These are phyloP conservation scores for Cornus kousa DNA, from an alignment of 148 eudicot genomes.

Conservation along the genomic window DNA sequence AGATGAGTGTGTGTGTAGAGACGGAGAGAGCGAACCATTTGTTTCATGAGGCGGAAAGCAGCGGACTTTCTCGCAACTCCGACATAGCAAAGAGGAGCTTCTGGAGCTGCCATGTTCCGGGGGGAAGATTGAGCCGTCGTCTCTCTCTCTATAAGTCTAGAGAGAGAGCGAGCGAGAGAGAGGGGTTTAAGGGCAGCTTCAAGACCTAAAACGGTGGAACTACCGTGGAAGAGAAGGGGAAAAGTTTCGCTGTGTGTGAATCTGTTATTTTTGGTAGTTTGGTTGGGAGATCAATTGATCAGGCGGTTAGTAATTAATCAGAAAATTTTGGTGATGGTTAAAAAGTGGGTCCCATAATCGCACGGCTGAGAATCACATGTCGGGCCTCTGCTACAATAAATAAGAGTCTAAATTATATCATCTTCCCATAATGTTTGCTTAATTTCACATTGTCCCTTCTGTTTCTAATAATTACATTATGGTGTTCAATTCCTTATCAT, in stretches of 20 bases:
- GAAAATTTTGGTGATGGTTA: too few relatives aligned
- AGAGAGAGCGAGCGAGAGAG: background rate
- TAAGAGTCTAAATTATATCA: too few relatives aligned
- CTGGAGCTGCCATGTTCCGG: slow-evolving; percentile 69
- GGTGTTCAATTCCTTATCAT: too few relatives aligned
- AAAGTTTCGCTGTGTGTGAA: background rate
- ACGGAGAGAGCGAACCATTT: slow-evolving; percentile 51
- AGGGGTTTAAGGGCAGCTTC: background rate
- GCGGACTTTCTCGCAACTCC: slow-evolving; percentile 77
- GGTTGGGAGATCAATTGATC: background rate
- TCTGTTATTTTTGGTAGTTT: background rate
- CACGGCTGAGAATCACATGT: too few relatives aligned
- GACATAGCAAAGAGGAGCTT: slow-evolving; percentile 80
- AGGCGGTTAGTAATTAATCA: background rate
- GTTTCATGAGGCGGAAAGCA: slow-evolving; percentile 98
- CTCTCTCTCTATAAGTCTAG: slow-evolving; percentile 14
- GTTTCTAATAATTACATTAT: too few relatives aligned
- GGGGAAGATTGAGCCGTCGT: slow-evolving; percentile 1
- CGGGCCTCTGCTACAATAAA: too few relatives aligned
- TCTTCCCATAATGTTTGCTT: too few relatives aligned
- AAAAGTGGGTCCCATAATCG: too few relatives aligned
- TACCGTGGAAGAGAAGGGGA: background rate
- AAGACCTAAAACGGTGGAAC: slow-evolving; percentile 12
- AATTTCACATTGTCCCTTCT: too few relatives aligned
- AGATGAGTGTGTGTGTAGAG: background rate